Base-by-base conservation (phyloP, 75 land plant genomes). In the Isoetes taiwanensis region DNA sequence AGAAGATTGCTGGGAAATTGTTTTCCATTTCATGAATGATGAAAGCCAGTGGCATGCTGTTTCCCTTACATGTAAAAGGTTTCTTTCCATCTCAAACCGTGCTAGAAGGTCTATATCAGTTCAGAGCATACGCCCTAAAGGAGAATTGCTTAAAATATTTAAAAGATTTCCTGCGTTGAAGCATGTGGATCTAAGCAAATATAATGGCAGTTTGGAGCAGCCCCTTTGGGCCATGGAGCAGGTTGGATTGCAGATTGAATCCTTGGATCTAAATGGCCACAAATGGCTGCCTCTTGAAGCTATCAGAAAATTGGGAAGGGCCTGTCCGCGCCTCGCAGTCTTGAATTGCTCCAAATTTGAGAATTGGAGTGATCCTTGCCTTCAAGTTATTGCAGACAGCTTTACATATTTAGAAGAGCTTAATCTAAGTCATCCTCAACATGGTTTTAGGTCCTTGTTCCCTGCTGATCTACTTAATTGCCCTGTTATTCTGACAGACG, bases 401-500 rank as follows among this genome's bases (percentile, higher is more conserved):
- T 61, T 61, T 55, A 57, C 63, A 9, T 12, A 28, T 28, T 29
- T 61, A 6, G 63, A 61, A 19, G 12, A 56, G 9, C 31, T 61
- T 11, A 58, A 61, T 55, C 28, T 61, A 4, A 55, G 59, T 3
- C 21, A 28, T 28, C 33, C 63, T 17, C 25, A 33, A 41, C 8
- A 33, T n/a, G 58, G 58, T 14, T 30, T 30, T 34, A 29, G 58
- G 34, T 43, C 58, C 2, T n/a, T 34, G 29, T 14, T 2, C n/a
- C 14, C 39, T 0, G 63, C 23, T 3, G 17, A 25, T 10, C 11
- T 24, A 1, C 10, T 10, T 23, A 25, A 41, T 5, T 26, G 17
- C 27, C 29, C 21, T 19, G 61, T 17, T 3, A 48, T 8, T n/a
- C 34, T 77, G 1, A 68, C 61, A 8, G 79, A 77, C 46, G 42